Conservation (phyloP, 805 yeast species). For the Komagataella pseudopastoris region DNA sequence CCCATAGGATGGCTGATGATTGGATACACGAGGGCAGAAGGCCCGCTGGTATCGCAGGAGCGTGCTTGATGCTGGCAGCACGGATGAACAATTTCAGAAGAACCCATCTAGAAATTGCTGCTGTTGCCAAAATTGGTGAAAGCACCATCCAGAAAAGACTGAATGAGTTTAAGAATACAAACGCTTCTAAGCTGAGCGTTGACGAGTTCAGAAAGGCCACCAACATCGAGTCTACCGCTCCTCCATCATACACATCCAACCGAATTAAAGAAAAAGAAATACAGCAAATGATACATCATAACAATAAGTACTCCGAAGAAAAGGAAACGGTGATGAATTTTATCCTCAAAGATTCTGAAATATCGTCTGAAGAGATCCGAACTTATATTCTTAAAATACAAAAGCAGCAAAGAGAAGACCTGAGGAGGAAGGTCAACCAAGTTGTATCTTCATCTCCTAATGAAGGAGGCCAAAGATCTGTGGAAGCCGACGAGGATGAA, state of each 20-base stretch:
- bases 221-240: constrained; percentile 37
- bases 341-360: constrained; percentile 26
- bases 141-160: constrained; percentile 85
- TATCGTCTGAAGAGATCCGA: constrained; percentile 31
- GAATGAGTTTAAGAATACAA: constrained; percentile 73
- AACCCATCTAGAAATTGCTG: constrained; percentile 86
- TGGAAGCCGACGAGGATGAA: constrained; percentile 4
- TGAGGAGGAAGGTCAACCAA: constrained; percentile 8
- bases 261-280: constrained; percentile 30
- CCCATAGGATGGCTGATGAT: constrained; percentile 83
- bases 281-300: constrained; percentile 9
- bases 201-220: constrained; percentile 51
- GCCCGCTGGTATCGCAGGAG: constrained; percentile 98
- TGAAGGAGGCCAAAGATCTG: not conserved
- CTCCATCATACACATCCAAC: constrained; percentile 71
- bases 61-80: constrained; percentile 84
- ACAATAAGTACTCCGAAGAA: constrained; percentile 20
- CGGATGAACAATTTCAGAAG: constrained; percentile 93
- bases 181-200: constrained; percentile 62
- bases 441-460: constrained; percentile 1
- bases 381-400: constrained; percentile 15
- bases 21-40: constrained; percentile 96
- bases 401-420: constrained; percentile 13
- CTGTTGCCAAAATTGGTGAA: constrained; percentile 90
- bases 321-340: constrained; percentile 27